Base-by-base conservation (phyloP, 2,329 filamentous ascomycete genomes). In the Sarocladium kiliense region DNA sequence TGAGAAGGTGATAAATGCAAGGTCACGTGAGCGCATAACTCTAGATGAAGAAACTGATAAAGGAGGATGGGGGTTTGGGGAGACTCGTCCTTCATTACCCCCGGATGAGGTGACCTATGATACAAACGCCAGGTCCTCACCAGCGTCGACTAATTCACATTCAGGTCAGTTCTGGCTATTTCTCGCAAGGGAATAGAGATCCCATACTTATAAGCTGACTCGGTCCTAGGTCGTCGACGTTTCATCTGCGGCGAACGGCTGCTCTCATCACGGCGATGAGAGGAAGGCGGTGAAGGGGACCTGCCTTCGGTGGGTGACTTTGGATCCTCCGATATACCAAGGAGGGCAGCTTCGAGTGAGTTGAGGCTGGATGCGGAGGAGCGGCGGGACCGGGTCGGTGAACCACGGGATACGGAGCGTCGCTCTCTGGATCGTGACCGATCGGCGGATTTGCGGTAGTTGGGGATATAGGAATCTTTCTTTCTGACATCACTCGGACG, bases 201-300 rank as follows among this genome's bases (percentile, higher is more conserved):
- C 2, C n/a, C 54, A 44, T 54, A 58, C 57, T 49, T 58, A 49
- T 56, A 58, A 2, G 57, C 57, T 10, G 57, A 56, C 23, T 58
- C 51, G 11, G 56, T 21, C 14, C 54, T 36, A 5, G 51, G 54
- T 2, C 45, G 41, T 2, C 54, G 54, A 5, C 55, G 50, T 34
- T 56, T 56, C 23, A 26, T 25, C 26, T 41, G 39, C 12, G 49
- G 25, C 14, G 50, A 34, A 18, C 25, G 30, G 23, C 53, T 50
- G 25, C 2, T 19, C 18, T 55, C 45, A n/a, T 27, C 25, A 12
- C 42, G 26, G 1, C 53, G 47, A n/a, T 51, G 12, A 11, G 47
- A 34, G 4, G 44, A 12, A 3, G 30, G 47, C 23, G 12, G 47
- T 11, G 27, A 36, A 19, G 47, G 47, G 36, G 30, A 39, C 14